These are phyloP conservation scores for Hippophae rhamnoides DNA, from an alignment of 306 rosid species.

Conservation along the genomic window DNA sequence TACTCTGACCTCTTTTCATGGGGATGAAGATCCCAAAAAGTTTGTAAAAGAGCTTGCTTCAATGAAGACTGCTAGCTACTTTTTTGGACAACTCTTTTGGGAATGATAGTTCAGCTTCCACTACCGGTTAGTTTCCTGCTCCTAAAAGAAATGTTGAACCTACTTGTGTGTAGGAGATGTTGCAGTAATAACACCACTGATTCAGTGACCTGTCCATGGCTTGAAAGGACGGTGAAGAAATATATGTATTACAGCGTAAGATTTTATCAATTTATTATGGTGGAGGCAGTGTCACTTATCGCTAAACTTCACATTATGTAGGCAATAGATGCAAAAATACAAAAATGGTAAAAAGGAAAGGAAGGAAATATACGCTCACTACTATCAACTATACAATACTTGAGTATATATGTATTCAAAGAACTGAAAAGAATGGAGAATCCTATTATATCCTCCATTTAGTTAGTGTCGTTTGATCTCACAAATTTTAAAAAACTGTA, in stretches of 20 bases:
- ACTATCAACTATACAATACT: slow-evolving; percentile 77
- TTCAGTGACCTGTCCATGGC: slow-evolving; percentile 12
- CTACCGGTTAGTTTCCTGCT: slow-evolving; percentile 32
- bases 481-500: too few relatives aligned
- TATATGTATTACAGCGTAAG: slow-evolving; percentile 38
- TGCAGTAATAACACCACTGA: slow-evolving; percentile 5
- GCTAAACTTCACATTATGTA: slow-evolving; percentile 25
- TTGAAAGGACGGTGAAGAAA: slow-evolving; percentile 31
- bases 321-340: slow-evolving; percentile 67
- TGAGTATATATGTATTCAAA: slow-evolving; percentile 22
- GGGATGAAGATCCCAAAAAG: slow-evolving; percentile 25
- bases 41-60: slow-evolving; percentile 26
- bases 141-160: background rate
- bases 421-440: too few relatives aligned
- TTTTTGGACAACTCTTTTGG: slow-evolving; percentile 15
- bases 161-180: background rate
- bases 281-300: background rate
- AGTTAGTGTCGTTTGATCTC: too few relatives aligned
- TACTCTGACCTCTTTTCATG: slow-evolving; percentile 25
- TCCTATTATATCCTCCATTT: too few relatives aligned
- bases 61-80: slow-evolving; percentile 19
- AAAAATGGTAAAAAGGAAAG: slow-evolving; percentile 79
- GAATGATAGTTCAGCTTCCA: slow-evolving; percentile 38
- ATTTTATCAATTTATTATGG: too few relatives aligned
- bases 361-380: slow-evolving; percentile 91